These are phyloP conservation scores for Russula olivacea DNA, from an alignment of 768 basidiomycete genomes.

Conservation along the genomic window DNA sequence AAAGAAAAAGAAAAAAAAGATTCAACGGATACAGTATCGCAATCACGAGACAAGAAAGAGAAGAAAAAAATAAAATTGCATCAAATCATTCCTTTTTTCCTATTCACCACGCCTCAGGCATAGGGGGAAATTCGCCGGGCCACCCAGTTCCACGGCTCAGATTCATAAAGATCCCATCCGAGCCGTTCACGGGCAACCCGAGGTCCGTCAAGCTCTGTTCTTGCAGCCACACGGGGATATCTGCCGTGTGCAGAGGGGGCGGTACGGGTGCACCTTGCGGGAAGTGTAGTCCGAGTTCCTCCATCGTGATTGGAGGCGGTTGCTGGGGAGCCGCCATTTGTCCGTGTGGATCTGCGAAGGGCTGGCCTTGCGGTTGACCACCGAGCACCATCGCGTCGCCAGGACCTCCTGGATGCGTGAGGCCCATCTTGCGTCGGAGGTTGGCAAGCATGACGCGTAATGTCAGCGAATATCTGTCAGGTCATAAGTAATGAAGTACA, in stretches of 20 bases:
- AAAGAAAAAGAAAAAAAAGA: background rate
- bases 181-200: slow-evolving; percentile 85
- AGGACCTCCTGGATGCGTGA: slow-evolving; percentile 31
- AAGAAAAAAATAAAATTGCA: too few relatives aligned
- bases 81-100: too few relatives aligned
- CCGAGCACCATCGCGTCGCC: slow-evolving; percentile 42
- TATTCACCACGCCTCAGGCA: slow-evolving; percentile 79
- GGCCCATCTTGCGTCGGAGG: slow-evolving; percentile 80
- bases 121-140: slow-evolving; percentile 66
- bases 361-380: slow-evolving; percentile 36
- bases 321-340: slow-evolving; percentile 32
- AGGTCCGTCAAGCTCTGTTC: slow-evolving; percentile 91
- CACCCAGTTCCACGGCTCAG: slow-evolving; percentile 66
- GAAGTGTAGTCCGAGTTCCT: slow-evolving; percentile 78
- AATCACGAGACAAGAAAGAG: background rate
- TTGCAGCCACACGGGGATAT: slow-evolving; percentile 88
- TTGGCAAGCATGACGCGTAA: slow-evolving; percentile 92
- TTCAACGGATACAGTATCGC: background rate
- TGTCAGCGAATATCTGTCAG: slow-evolving; percentile 73
- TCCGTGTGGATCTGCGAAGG: slow-evolving; percentile 49
- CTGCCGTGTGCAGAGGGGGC: slow-evolving; percentile 60
- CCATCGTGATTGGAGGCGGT: slow-evolving; percentile 61
- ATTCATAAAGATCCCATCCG: slow-evolving; percentile 84
- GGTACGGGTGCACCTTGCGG: slow-evolving; percentile 49
- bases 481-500: background rate